Evolutionary conservation across 164 flowering plant genomes (phyloP).

Genomic region (Akebia trifoliata): DNA sequence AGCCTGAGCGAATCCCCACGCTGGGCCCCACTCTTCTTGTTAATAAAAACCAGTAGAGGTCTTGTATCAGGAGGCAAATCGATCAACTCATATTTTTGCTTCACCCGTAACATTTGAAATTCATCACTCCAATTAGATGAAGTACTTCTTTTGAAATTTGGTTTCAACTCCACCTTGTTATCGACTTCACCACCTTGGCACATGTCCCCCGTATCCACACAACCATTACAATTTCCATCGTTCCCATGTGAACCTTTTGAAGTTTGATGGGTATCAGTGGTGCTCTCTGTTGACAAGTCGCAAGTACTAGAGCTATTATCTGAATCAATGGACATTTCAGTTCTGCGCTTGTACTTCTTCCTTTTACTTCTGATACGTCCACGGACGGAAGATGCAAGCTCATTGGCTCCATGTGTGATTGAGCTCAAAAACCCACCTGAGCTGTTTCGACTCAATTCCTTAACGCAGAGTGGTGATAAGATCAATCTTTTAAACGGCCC

Average conservation of each 20-base stretch:
- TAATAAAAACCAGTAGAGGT: constrained; percentile 85
- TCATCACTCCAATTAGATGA: constrained; percentile 56
- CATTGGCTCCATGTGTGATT: constrained; percentile 95
- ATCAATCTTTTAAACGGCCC: constrained; percentile 84
- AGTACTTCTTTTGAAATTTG: constrained; percentile 37
- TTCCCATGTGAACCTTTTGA: constrained; percentile 37
- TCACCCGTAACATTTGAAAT: constrained; percentile 33
- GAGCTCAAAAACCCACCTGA: constrained; percentile 75
- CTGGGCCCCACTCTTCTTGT: constrained; percentile 96
- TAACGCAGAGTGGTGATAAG: constrained; percentile 80
- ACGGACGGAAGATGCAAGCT: constrained; percentile 87
- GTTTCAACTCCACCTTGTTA: constrained; percentile 34
- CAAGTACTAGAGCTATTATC: constrained; percentile 33
- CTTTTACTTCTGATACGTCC: constrained; percentile 72
- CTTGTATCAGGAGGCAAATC: constrained; percentile 89
- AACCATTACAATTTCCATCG: constrained; percentile 49
- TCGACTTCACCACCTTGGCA: constrained; percentile 30
- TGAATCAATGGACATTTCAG: constrained; percentile 55
- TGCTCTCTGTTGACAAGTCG: constrained; percentile 50
- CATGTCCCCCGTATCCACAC: constrained; percentile 17
- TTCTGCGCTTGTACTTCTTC: constrained; percentile 64
- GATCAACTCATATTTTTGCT: constrained; percentile 62
- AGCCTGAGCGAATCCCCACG: constrained; percentile 78
- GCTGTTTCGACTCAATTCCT: constrained; percentile 44
- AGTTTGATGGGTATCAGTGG: constrained; percentile 33